A percentile compares a stretch with the other conserved stretches of the same genome.
Evolutionary conservation across 2,329 filamentous ascomycete genomes (phyloP).

Genomic region (Botrytis fragariae): DNA sequence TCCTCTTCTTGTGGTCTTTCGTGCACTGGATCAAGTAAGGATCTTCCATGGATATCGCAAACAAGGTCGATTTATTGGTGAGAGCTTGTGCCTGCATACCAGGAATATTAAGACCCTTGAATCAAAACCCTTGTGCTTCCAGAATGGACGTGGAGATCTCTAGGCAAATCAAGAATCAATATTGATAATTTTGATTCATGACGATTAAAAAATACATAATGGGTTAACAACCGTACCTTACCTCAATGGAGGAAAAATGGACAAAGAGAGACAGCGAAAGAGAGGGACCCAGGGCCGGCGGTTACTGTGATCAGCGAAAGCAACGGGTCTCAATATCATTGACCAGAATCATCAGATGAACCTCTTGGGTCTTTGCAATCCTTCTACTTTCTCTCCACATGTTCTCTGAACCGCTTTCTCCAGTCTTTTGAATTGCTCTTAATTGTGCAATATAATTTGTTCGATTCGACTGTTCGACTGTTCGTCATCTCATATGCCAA

Average conservation of each 20-base stretch:
- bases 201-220: neutral
- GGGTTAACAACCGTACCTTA: slow-evolving; percentile 11
- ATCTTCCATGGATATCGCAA: slow-evolving; percentile 10
- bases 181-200: slow-evolving; percentile 16
- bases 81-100: neutral
- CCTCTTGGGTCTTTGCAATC: neutral
- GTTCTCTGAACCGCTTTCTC: neutral
- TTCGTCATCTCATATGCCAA: slow-evolving; percentile 13
- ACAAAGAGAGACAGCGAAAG: slow-evolving; percentile 5
- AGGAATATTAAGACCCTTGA: slow-evolving; percentile 1
- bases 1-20: neutral
- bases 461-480: neutral
- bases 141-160: slow-evolving; percentile 17
- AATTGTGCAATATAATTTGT: neutral
- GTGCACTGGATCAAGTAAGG: slow-evolving; percentile 11
- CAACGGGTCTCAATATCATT: slow-evolving; percentile 15
- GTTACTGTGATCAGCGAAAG: slow-evolving; percentile 10
- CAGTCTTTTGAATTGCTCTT: slow-evolving; percentile 4
- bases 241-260: neutral
- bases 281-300: neutral
- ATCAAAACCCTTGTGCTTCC: slow-evolving; percentile 8
- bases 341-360: slow-evolving; percentile 8
- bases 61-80: slow-evolving; percentile 14
- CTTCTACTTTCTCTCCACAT: slow-evolving; percentile 15
- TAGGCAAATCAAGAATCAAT: slow-evolving; percentile 18